These are phyloP conservation scores for Tylopilus rubrobrunneus DNA, from an alignment of 768 basidiomycete species.

Conservation along the genomic window DNA sequence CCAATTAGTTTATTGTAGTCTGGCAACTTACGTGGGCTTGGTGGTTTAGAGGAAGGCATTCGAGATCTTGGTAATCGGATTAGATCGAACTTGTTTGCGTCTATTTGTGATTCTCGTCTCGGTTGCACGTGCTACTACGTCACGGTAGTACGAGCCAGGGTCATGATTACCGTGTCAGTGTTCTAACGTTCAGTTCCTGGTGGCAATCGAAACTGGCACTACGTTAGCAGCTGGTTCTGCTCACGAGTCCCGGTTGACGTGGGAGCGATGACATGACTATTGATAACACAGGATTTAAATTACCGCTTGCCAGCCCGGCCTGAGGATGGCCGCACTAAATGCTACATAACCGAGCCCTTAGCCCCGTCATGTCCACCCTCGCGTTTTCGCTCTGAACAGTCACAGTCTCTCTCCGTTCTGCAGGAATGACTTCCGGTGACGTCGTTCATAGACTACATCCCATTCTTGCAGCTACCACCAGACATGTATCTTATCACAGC, in stretches of 20 bases:
- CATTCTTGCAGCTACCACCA: neutral
- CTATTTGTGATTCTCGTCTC: neutral
- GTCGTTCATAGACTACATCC: neutral
- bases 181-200: too few relatives aligned
- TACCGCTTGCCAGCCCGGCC: too few relatives aligned
- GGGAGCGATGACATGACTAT: neutral
- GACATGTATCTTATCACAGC: slow-evolving; percentile 10
- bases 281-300: too few relatives aligned
- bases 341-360: neutral
- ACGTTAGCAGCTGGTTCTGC: too few relatives aligned
- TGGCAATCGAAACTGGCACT: too few relatives aligned
- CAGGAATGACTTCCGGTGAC: neutral
- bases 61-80: neutral
- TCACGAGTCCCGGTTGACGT: neutral
- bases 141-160: too few relatives aligned
- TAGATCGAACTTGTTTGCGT: neutral
- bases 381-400: neutral
- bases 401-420: neutral
- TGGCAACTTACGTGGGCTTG: slow-evolving; percentile 25
- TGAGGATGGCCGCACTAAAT: neutral
- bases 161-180: too few relatives aligned
- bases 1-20: neutral
- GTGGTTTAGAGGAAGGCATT: slow-evolving; percentile 18
- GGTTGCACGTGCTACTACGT: too few relatives aligned
- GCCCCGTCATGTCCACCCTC: neutral